A percentile compares a stretch with the other conserved stretches of the same genome.
Conservation (phyloP, 108 stramenopile species). For the Skeletonema potamos region DNA sequence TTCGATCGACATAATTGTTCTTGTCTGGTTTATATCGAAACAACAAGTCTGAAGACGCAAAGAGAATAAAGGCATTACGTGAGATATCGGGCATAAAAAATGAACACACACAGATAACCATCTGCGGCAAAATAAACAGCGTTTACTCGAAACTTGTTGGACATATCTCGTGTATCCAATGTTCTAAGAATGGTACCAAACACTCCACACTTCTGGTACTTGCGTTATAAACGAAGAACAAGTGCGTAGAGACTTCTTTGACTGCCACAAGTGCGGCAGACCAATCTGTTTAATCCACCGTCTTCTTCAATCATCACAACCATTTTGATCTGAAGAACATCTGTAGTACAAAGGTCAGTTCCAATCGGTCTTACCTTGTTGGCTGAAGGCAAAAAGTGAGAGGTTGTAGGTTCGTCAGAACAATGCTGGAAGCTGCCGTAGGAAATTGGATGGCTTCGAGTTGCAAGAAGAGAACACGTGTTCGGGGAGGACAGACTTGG, state of each 20-base stretch:
- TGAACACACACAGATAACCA: background rate
- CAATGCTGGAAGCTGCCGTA: background rate
- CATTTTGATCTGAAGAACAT: no score
- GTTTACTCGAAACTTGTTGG: background rate
- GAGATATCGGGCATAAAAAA: background rate
- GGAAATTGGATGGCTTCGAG: background rate
- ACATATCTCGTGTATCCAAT: background rate
- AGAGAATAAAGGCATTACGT: background rate
- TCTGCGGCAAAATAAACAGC: background rate
- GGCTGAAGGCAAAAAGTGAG: background rate
- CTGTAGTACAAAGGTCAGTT: background rate
- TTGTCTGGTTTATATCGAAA: background rate
- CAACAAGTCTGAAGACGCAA: background rate
- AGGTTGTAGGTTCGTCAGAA: background rate
- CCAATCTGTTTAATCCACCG: background rate
- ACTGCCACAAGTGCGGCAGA: background rate
- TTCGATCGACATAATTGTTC: constrained; percentile 51
- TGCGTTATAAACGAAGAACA: background rate
- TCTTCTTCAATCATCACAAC: background rate
- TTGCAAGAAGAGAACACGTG: background rate
- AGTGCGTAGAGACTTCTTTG: background rate
- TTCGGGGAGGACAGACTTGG: background rate
- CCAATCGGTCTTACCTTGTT: background rate
- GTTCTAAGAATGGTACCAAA: background rate
- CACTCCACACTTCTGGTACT: background rate